phyloP scores from a whole-genome alignment of 2,329 filamentous ascomycete genomes.

The Penicillium sp. region DNA sequence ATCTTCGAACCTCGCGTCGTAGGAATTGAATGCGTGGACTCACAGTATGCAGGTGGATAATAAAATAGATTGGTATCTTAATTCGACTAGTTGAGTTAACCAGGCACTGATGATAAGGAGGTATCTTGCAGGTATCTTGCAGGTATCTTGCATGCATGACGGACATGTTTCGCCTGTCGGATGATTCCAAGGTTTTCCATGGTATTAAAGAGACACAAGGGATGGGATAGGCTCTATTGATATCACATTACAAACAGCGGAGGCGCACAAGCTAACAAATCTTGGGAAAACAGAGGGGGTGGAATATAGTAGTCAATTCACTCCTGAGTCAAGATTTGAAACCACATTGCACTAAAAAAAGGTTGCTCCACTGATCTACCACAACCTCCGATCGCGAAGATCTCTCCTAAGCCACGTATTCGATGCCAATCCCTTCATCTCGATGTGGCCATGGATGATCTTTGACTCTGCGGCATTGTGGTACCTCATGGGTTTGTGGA shows the following conservation, averaged over 20 bases:
- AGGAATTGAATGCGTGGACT: background rate
- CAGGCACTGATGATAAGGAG: background rate
- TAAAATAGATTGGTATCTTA: background rate
- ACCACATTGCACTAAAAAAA: background rate
- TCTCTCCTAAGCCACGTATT: background rate
- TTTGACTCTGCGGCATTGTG: constrained; percentile 8
- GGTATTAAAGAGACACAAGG: constrained; percentile 6
- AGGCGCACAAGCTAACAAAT: background rate
- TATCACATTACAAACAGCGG: background rate
- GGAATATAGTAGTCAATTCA: background rate
- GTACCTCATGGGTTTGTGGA: constrained; percentile 11
- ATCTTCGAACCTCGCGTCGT: background rate
- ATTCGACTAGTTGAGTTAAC: background rate
- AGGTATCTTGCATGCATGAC: constrained; percentile 5
- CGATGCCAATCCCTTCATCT: background rate
- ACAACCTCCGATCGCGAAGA: constrained; percentile 5
- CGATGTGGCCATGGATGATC: constrained; percentile 1
- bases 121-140: constrained; percentile 5
- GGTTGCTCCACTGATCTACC: constrained; percentile 13
- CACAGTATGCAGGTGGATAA: constrained; percentile 4
- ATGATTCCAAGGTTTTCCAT: constrained; percentile 9
- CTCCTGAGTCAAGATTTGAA: background rate
- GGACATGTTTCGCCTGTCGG: constrained; percentile 8
- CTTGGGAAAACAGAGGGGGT: background rate
- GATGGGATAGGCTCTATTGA: constrained; percentile 2